Evolutionary conservation across 1,284 basidiomycete genomes (phyloP).

Genomic region (Hemileia vastatrix): DNA sequence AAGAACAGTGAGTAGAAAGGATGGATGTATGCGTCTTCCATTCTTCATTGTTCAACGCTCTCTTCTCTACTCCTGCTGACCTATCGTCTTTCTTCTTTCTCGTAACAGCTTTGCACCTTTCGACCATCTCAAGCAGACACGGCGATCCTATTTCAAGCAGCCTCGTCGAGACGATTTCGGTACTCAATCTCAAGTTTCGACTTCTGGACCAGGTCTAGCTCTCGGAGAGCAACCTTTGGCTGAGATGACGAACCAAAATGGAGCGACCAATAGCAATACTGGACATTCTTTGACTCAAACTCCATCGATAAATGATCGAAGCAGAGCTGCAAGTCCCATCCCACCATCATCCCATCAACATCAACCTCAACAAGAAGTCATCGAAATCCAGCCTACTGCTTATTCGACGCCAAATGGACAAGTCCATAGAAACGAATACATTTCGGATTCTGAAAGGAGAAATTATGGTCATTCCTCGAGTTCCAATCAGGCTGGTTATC

Average conservation of each 20-base stretch:
- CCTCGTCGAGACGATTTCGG: constrained; percentile 21
- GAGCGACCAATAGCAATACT: background rate
- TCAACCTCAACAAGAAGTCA: too few species aligned
- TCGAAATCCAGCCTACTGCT: too few species aligned
- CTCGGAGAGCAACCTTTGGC: constrained; percentile 36
- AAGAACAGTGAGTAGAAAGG: constrained; percentile 61
- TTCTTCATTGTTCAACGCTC: too few species aligned
- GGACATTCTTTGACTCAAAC: background rate
- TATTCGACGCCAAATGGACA: too few species aligned
- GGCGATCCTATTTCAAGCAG: constrained; percentile 33
- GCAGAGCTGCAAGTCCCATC: too few species aligned
- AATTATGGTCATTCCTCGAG: too few species aligned
- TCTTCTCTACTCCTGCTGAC: background rate
- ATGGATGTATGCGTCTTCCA: background rate
- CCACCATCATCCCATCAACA: too few species aligned
- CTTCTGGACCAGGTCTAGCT: constrained; percentile 25
- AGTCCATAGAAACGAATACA: too few species aligned
- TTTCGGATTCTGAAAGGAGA: too few species aligned
- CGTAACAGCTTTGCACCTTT: constrained; percentile 32
- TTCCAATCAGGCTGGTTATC: too few species aligned
- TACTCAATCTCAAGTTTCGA: constrained; percentile 29
- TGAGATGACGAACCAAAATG: constrained; percentile 23
- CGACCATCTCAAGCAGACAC: constrained; percentile 36
- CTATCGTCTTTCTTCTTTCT: background rate
- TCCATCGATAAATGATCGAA: too few species aligned